Percentiles rank a stretch among this genome's conserved stretches.
phyloP scores from a whole-genome alignment of 1,284 basidiomycete genomes.

The Ceratobasidium sp. region DNA sequence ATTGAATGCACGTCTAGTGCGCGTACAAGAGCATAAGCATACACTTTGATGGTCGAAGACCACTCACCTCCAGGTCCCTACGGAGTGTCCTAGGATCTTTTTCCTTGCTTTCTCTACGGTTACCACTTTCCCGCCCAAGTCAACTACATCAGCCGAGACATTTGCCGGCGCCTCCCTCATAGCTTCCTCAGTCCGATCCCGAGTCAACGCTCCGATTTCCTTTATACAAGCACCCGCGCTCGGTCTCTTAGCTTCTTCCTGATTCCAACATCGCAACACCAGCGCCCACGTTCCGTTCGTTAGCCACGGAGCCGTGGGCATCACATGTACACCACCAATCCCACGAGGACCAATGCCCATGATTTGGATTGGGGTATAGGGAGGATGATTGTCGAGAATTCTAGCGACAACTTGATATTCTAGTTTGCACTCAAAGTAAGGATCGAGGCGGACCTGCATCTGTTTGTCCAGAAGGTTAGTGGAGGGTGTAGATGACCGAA shows the following conservation, averaged over 20 bases:
- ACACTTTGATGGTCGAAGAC: not conserved
- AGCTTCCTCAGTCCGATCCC: not conserved
- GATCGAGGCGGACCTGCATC: not conserved
- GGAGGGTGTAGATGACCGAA: not conserved
- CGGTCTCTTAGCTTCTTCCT: not conserved
- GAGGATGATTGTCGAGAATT: not conserved
- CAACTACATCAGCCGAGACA: not conserved
- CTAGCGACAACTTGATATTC: constrained; percentile 1
- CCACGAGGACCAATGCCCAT: not conserved
- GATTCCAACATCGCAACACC: constrained; percentile 15
- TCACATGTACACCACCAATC: not conserved
- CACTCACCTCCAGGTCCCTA: constrained; percentile 15
- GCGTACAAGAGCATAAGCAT: not conserved
- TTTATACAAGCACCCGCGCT: not conserved
- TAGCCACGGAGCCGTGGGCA: constrained; percentile 14
- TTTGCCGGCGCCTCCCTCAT: not conserved
- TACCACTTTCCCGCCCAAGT: constrained; percentile 1
- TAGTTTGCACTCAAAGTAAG: not conserved
- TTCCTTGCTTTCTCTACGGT: constrained; percentile 1
- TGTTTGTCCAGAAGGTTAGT: not conserved
- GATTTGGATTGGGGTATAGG: not conserved
- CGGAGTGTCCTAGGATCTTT: constrained; percentile 13
- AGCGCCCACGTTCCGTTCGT: constrained; percentile 2
- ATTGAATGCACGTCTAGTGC: not conserved
- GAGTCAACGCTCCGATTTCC: not conserved